Conservation (phyloP, 352 stramenopile genomes). For the Pythium scleroteichum region DNA sequence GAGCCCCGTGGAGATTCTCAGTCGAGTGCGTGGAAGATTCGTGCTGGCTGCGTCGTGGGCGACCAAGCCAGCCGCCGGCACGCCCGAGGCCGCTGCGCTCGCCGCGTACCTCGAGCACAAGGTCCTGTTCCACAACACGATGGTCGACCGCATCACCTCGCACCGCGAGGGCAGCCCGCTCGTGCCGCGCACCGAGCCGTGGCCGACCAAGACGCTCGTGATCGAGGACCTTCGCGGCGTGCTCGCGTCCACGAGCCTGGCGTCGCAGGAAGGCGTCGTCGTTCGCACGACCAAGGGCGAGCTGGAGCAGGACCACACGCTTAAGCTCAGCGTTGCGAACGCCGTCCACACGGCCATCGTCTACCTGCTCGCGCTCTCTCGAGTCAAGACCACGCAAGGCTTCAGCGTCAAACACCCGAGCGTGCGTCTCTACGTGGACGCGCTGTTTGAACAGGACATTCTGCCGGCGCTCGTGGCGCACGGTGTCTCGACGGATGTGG, state of each 20-base stretch:
- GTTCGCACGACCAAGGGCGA: conserved; percentile 41
- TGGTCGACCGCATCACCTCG: conserved; percentile 79
- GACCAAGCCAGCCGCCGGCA: conserved; percentile 23
- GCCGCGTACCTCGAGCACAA: conserved; percentile 41
- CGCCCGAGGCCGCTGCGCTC: conserved; percentile 28
- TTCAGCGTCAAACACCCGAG: conserved; percentile 28
- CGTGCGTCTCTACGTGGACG: conserved; percentile 76
- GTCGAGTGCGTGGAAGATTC: conserved; percentile 20
- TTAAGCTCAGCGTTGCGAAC: conserved; percentile 93
- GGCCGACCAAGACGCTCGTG: conserved; percentile 60
- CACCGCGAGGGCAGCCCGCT: conserved; percentile 44
- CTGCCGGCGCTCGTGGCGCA: conserved; percentile 41
- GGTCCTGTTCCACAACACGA: conserved; percentile 83
- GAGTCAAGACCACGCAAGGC: conserved; percentile 37
- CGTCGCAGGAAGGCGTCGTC: conserved; percentile 48
- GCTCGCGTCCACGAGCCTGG: conserved; percentile 33
- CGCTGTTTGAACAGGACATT: conserved; percentile 84
- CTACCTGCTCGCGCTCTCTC: conserved; percentile 65
- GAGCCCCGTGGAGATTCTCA: background rate
- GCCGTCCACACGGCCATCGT: conserved; percentile 91
- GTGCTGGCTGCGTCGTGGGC: conserved; percentile 32
- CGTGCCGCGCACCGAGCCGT: conserved; percentile 62
- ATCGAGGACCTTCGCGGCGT: conserved; percentile 61
- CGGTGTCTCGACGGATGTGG: conserved; percentile 32
- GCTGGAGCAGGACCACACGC: conserved; percentile 78